Conservation (phyloP, 495 filamentous ascomycete species). For the Penicillium cinerascens region DNA sequence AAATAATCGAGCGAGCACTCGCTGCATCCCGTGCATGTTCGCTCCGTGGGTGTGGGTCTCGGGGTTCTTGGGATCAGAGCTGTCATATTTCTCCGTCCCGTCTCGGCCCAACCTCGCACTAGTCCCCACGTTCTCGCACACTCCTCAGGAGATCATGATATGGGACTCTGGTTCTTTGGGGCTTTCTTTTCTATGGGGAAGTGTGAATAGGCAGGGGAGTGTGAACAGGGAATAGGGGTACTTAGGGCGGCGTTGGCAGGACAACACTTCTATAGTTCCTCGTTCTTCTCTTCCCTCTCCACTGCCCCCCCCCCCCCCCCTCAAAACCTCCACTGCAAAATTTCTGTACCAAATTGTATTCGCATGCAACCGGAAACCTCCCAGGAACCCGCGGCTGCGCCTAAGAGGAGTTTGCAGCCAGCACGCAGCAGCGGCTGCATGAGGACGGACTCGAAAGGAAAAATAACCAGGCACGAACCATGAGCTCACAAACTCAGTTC, state of each 20-base stretch:
- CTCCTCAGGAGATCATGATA: neutral
- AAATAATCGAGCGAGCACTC: neutral
- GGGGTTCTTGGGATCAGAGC: conserved; percentile 27
- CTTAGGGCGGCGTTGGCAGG: neutral
- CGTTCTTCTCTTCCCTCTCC: too few species aligned
- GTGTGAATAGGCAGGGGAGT: neutral
- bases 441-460: conserved; percentile 15
- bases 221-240: neutral
- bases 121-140: conserved; percentile 22
- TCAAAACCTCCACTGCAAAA: neutral
- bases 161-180: neutral
- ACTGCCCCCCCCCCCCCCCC: neutral
- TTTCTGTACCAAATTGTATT: conserved; percentile 3
- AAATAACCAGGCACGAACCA: conserved; percentile 21
- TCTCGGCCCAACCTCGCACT: conserved; percentile 18
- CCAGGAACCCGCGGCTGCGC: conserved; percentile 14
- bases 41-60: conserved; percentile 4
- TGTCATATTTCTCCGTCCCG: conserved; percentile 38
- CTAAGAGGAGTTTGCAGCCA: conserved; percentile 21
- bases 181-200: neutral
- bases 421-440: conserved; percentile 19
- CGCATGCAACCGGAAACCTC: conserved; percentile 10
- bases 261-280: neutral
- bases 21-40: conserved; percentile 7
- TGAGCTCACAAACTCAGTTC: conserved; percentile 12